phyloP scores from a whole-genome alignment of 192 early-diverging fungal genomes.

The Spinellus fusiger region DNA sequence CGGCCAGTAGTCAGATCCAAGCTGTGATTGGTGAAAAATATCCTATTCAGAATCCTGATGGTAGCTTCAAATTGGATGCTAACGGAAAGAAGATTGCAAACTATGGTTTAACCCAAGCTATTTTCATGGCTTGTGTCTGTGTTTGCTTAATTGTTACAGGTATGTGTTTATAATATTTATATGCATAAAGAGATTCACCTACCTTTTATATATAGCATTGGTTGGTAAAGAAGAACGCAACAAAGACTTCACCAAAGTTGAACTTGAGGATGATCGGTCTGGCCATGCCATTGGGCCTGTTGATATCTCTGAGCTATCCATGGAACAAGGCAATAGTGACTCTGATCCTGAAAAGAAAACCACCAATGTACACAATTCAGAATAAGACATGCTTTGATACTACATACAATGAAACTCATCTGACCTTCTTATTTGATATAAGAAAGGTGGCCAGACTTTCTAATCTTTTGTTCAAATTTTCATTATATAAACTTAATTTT shows the following conservation, averaged over 20 bases:
- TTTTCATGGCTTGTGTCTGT: slow-evolving; percentile 47
- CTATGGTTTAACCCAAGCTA: slow-evolving; percentile 52
- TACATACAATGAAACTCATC: too few relatives aligned
- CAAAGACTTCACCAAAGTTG: slow-evolving; percentile 38
- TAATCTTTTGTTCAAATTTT: too few relatives aligned
- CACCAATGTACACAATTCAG: too few relatives aligned
- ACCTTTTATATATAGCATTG: slow-evolving; percentile 30
- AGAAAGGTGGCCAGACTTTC: too few relatives aligned
- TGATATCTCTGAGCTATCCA: neutral
- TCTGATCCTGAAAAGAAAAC: too few relatives aligned
- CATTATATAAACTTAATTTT: too few relatives aligned
- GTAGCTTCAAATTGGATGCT: slow-evolving; percentile 5
- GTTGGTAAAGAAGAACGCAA: slow-evolving; percentile 55
- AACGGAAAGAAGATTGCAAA: slow-evolving; percentile 27
- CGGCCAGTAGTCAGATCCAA: slow-evolving; percentile 35
- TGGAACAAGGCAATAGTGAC: slow-evolving; percentile 13
- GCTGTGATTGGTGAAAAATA: slow-evolving; percentile 37
- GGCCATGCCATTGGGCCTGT: neutral
- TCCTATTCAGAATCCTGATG: slow-evolving; percentile 11
- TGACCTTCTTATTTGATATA: too few relatives aligned
- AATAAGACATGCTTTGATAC: too few relatives aligned
- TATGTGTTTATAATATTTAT: neutral
- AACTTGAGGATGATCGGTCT: slow-evolving; percentile 9
- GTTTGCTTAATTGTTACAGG: slow-evolving; percentile 14
- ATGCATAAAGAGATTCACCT: neutral